phyloP scores from a whole-genome alignment of 495 filamentous ascomycete species.

The Daldinia bambusicola region DNA sequence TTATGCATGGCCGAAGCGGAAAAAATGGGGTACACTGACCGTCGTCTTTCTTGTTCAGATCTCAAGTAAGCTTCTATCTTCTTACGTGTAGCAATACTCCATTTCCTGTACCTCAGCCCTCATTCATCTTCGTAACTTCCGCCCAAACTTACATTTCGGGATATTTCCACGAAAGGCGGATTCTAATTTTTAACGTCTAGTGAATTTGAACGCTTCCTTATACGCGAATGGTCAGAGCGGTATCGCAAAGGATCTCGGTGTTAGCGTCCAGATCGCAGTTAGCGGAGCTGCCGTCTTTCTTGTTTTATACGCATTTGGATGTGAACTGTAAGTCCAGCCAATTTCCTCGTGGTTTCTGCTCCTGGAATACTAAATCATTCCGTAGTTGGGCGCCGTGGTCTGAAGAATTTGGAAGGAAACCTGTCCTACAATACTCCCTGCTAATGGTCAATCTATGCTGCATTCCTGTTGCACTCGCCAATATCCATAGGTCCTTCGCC shows the following conservation, averaged over 20 bases:
- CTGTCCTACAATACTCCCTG: conserved; percentile 74
- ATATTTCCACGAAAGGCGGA: background rate
- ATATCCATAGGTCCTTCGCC: conserved; percentile 66
- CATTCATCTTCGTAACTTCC: background rate
- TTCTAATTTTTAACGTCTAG: conserved; percentile 24
- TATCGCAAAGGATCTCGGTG: conserved; percentile 68
- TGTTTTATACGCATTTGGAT: conserved; percentile 79
- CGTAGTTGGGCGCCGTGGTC: conserved; percentile 78
- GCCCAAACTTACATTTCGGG: background rate
- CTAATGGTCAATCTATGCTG: conserved; percentile 82
- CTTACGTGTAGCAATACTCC: conserved; percentile 66
- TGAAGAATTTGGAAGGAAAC: conserved; percentile 78
- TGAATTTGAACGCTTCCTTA: conserved; percentile 84
- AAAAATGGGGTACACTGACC: conserved; percentile 77
- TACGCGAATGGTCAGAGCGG: conserved; percentile 72
- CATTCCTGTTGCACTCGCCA: conserved; percentile 74
- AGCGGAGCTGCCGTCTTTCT: conserved; percentile 78
- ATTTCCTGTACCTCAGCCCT: background rate
- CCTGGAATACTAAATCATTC: background rate
- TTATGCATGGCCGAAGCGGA: conserved; percentile 67
- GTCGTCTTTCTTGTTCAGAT: conserved; percentile 80
- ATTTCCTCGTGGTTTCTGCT: background rate
- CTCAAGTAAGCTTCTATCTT: conserved; percentile 60
- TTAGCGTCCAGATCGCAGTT: conserved; percentile 71
- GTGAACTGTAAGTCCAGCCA: conserved; percentile 63